These are phyloP conservation scores for Plasmodium gonderi DNA, from an alignment of 169 alveolate species.

Conservation along the genomic window DNA sequence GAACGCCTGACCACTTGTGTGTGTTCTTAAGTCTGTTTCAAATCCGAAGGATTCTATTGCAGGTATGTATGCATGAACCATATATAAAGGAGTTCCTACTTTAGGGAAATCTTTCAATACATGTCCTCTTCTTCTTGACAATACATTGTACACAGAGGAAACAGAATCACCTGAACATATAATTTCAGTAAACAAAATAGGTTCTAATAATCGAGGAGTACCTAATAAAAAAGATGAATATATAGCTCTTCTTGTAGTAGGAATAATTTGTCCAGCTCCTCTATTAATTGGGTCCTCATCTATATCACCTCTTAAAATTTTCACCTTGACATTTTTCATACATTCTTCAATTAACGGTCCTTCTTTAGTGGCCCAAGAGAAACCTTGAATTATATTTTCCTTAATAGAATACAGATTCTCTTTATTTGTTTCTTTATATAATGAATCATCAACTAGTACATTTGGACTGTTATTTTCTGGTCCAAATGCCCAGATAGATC, in stretches of 20 bases:
- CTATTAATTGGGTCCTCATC: conserved; percentile 93
- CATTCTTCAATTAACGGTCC: conserved; percentile 99
- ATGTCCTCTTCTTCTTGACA: conserved; percentile 93
- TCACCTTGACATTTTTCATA: conserved; percentile 91
- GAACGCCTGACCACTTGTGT: conserved; percentile 98
- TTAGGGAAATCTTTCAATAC: conserved; percentile 93
- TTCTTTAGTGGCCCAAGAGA: conserved; percentile 99
- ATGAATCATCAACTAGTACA: conserved; percentile 96
- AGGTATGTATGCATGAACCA: conserved; percentile 96
- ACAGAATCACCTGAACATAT: conserved; percentile 98
- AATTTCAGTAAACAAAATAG: conserved; percentile 95
- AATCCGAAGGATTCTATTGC: conserved; percentile 99
- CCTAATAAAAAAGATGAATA: conserved; percentile 98
- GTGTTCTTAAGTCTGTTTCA: conserved; percentile 98
- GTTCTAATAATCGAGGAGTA: conserved; percentile 99
- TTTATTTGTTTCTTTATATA: conserved; percentile 93
- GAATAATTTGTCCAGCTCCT: conserved; percentile 99
- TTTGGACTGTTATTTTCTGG: conserved; percentile 95
- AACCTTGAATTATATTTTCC: conserved; percentile 95
- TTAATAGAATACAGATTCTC: conserved; percentile 84
- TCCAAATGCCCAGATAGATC: conserved; percentile 99
- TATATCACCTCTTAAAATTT: conserved; percentile 90
- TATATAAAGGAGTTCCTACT: conserved; percentile 95
- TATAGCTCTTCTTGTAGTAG: conserved; percentile 97
- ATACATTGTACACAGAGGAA: conserved; percentile 94